Percentiles rank a stretch among this genome's conserved stretches.
These are phyloP conservation scores for Phytophthora idaei DNA, from an alignment of 352 stramenopile genomes.

Conservation along the genomic window DNA sequence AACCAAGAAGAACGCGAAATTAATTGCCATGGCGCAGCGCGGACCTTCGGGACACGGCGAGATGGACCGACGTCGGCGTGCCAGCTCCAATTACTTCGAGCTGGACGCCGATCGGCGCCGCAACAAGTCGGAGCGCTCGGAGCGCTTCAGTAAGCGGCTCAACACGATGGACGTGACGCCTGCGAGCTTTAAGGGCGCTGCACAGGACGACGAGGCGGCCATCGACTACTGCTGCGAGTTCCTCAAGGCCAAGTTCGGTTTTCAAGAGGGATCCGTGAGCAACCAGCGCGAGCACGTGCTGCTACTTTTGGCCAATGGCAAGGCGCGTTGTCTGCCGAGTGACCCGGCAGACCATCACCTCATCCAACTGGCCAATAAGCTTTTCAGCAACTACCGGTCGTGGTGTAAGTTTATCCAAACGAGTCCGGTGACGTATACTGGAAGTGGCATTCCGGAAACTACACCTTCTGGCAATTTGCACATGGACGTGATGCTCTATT, in stretches of 20 bases:
- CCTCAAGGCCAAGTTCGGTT: conserved; percentile 83
- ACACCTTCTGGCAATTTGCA: conserved; percentile 40
- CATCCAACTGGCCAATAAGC: conserved; percentile 65
- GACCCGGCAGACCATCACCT: conserved; percentile 67
- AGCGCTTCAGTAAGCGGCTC: conserved; percentile 62
- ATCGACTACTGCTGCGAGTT: conserved; percentile 85
- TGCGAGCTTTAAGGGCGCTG: conserved; percentile 48
- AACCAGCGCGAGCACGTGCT: conserved; percentile 88
- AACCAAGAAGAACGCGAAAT: not conserved
- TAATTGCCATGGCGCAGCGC: conserved; percentile 31
- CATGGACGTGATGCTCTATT: conserved; percentile 96
- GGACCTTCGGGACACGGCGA: conserved; percentile 38
- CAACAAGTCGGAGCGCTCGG: conserved; percentile 73
- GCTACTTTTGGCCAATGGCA: conserved; percentile 79
- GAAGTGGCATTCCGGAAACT: conserved; percentile 23
- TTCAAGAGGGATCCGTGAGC: conserved; percentile 80
- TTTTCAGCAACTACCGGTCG: conserved; percentile 77
- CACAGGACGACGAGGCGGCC: conserved; percentile 77
- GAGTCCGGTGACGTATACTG: conserved; percentile 75
- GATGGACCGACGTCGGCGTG: conserved; percentile 55
- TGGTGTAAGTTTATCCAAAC: conserved; percentile 77
- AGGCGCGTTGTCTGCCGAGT: conserved; percentile 53
- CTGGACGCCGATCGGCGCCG: conserved; percentile 73
- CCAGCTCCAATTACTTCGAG: conserved; percentile 88
- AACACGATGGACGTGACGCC: conserved; percentile 61